These are phyloP conservation scores for Panellus pusillus DNA, from an alignment of 768 basidiomycete genomes.

Conservation along the genomic window DNA sequence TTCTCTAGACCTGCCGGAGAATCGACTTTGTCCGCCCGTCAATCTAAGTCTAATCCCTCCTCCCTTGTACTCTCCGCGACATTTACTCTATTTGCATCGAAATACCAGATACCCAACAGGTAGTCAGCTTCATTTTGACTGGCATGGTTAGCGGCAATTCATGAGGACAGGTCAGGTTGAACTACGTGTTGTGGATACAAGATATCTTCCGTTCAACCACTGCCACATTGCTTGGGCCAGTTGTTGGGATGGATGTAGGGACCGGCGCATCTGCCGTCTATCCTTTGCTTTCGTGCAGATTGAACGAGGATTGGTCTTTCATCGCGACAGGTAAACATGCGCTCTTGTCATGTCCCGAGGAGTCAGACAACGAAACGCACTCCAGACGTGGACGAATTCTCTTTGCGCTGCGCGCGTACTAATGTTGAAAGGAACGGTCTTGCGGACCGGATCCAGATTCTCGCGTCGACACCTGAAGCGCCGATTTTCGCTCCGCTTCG, in stretches of 20 bases:
- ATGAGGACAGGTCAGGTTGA: conserved; percentile 50
- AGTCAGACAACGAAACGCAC: background rate
- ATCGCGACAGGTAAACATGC: conserved; percentile 61
- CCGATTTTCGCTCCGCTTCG: conserved; percentile 49
- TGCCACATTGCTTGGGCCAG: conserved; percentile 11
- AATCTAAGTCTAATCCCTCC: background rate
- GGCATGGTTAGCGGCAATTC: no score
- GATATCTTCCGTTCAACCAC: conserved; percentile 51
- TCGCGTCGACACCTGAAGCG: conserved; percentile 35
- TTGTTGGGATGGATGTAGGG: conserved; percentile 80
- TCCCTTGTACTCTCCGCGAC: background rate
- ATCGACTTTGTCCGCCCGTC: conserved; percentile 88
- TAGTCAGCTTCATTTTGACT: conserved; percentile 21
- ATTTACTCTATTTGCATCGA: background rate
- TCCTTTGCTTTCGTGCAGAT: conserved; percentile 66
- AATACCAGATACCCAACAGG: conserved; percentile 70
- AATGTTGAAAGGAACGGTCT: conserved; percentile 65
- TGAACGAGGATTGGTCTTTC: conserved; percentile 57
- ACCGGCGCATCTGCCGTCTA: conserved; percentile 93
- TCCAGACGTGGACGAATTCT: conserved; percentile 73
- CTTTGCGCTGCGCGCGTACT: conserved; percentile 50
- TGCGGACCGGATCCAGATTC: conserved; percentile 47
- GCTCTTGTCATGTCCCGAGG: background rate
- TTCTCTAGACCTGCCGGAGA: conserved; percentile 56
- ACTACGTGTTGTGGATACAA: conserved; percentile 86